Base-by-base conservation (phyloP, 2,329 filamentous ascomycete genomes). In the Trichoderma asperellum region DNA sequence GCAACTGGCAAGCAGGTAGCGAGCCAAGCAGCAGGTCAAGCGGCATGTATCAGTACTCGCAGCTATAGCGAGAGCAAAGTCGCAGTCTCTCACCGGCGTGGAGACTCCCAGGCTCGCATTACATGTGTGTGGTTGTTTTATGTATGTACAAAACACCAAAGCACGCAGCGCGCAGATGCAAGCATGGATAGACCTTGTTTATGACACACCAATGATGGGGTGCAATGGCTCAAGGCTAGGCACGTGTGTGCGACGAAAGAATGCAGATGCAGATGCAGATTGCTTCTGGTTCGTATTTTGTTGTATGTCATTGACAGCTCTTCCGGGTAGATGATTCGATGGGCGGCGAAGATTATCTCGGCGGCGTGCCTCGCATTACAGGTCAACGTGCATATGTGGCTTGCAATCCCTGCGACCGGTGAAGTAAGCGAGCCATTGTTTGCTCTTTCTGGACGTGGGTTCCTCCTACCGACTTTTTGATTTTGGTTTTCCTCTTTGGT, bases 211-310 rank as follows among this genome's bases (percentile, higher is more conserved):
- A 64, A 64, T 64, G 34, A 21, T 29, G 21, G 16, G 7, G 35
- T 21, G 21, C 6, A 37, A 58, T 10, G 21, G 40, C 47, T 7
- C n/a, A 55, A 52, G 29, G 34, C 43, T 34, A 53, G 40, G 49
- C 65, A 68, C 65, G 65, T 61, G 65, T 68, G 65, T 68, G 65
- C 43, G 65, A 56, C 65, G 65, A 68, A 21, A 47, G 58, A 32
- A 61, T 55, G 56, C 43, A 61, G 47, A 60, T 68, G 56, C 57
- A 59, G 64, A 68, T 60, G 57, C 34, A 65, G 52, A 55, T 32
- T 60, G n/a, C 47, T 35, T 29, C 60, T n/a, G 55, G 34, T 61
- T 60, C 57, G 63, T 59, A 66, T 60, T 68, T 24, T 21, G 12
- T 53, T 43, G 47, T 52, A 43, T 37, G 24, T 55, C 53, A 10